Evolutionary conservation across 352 stramenopile genomes (phyloP).

Genomic region (Globisporangium parvum): DNA sequence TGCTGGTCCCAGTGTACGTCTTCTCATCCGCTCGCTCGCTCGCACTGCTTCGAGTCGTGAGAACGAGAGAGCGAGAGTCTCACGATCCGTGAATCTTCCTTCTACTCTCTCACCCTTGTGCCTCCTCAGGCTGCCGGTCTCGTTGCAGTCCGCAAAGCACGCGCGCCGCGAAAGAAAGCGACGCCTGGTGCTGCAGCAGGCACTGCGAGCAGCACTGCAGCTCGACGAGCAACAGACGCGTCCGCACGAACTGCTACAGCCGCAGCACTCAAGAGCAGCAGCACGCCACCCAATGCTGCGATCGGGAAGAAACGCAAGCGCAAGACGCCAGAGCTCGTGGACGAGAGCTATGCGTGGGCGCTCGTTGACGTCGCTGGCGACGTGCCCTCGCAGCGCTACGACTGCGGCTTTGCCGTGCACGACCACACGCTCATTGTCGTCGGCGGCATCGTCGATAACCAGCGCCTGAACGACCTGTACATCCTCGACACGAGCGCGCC

Average conservation of each 20-base stretch:
- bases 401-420: slow-evolving; percentile 44
- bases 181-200: background rate
- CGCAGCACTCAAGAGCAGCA: background rate
- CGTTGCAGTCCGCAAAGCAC: slow-evolving; percentile 11
- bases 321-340: slow-evolving; percentile 24
- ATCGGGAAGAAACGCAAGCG: slow-evolving; percentile 23
- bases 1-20: background rate
- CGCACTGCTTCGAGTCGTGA: no score
- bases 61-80: background rate
- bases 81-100: background rate
- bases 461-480: slow-evolving; percentile 48
- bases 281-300: background rate
- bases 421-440: slow-evolving; percentile 42
- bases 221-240: slow-evolving; percentile 1
- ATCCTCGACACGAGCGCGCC: slow-evolving; percentile 28
- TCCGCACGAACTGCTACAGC: background rate
- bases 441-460: slow-evolving; percentile 50
- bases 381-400: slow-evolving; percentile 36
- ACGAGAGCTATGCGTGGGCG: slow-evolving; percentile 30
- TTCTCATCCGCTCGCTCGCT: background rate
- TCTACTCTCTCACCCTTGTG: background rate
- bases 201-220: background rate
- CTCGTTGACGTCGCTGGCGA: slow-evolving; percentile 21
- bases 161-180: slow-evolving; percentile 7
- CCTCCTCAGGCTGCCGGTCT: background rate